A percentile compares a stretch with the other conserved stretches of the same genome.
Evolutionary conservation across 2,329 filamentous ascomycete species (phyloP).

Genomic region (Zymoseptoria pseudotritici): DNA sequence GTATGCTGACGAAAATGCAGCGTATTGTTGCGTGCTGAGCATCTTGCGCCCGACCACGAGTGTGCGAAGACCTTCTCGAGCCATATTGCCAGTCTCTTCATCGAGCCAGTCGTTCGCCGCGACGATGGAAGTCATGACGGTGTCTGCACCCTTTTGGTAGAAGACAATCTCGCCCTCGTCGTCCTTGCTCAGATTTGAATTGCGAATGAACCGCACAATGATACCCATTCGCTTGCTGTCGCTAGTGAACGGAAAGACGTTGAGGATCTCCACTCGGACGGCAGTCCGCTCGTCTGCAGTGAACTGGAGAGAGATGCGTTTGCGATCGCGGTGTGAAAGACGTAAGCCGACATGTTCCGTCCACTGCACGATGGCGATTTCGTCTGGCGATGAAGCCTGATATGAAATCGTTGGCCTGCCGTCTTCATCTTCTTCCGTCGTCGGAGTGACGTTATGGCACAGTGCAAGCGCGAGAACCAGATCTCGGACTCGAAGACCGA

Average conservation of each 20-base stretch:
- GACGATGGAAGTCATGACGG: conserved; percentile 94
- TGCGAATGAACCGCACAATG: conserved; percentile 70
- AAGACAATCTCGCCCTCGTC: conserved; percentile 84
- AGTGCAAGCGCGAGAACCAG: conserved; percentile 85
- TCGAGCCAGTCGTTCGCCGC: conserved; percentile 97
- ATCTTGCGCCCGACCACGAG: conserved; percentile 90
- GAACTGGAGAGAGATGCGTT: conserved; percentile 74
- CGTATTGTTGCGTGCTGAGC: conserved; percentile 70
- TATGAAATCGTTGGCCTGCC: conserved; percentile 75
- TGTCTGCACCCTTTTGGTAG: conserved; percentile 96
- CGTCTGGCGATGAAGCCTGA: conserved; percentile 93
- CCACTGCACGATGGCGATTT: conserved; percentile 96
- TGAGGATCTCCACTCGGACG: conserved; percentile 79
- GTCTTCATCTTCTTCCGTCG: conserved; percentile 66
- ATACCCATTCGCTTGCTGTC: conserved; percentile 98
- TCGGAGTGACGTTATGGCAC: conserved; percentile 96
- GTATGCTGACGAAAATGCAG: conserved; percentile 67
- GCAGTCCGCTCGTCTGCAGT: conserved; percentile 65
- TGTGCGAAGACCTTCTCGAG: conserved; percentile 86
- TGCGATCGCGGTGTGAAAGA: conserved; percentile 76
- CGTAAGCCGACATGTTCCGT: conserved; percentile 86
- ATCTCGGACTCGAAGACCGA: conserved; percentile 85
- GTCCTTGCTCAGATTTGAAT: conserved; percentile 40
- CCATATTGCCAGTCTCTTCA: conserved; percentile 99
- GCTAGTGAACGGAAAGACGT: conserved; percentile 95